Percentiles rank a stretch among this genome's conserved stretches.
Evolutionary conservation across 2,329 filamentous ascomycete genomes (phyloP).

Genomic region (Thielaviopsis populi): DNA sequence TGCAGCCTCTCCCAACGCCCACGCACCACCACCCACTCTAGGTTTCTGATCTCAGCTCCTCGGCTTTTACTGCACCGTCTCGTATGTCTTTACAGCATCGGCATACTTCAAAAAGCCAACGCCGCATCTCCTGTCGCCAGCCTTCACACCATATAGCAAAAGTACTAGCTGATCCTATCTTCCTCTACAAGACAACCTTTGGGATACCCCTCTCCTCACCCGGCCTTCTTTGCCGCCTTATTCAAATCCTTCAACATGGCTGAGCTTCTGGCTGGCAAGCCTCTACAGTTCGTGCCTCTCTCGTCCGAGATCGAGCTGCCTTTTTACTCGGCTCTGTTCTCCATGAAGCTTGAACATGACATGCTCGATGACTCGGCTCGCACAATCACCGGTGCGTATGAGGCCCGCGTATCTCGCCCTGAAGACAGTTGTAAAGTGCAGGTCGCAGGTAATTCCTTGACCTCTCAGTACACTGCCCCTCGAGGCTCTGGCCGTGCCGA

Average conservation of each 20-base stretch:
- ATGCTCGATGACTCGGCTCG: slow-evolving; percentile 90
- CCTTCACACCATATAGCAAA: too few relatives aligned
- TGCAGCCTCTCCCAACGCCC: background rate
- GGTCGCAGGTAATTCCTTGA: slow-evolving; percentile 73
- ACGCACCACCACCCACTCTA: too few relatives aligned
- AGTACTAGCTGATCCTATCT: too few relatives aligned
- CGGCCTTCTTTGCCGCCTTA: background rate
- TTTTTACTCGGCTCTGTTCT: slow-evolving; percentile 86
- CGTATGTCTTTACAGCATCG: too few relatives aligned
- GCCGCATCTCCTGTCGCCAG: too few relatives aligned
- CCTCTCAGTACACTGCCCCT: slow-evolving; percentile 42
- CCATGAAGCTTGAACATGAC: slow-evolving; percentile 90
- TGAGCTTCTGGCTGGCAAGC: slow-evolving; percentile 18
- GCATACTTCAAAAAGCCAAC: too few relatives aligned
- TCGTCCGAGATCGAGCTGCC: slow-evolving; percentile 87
- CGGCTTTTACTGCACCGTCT: too few relatives aligned
- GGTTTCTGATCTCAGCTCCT: too few relatives aligned
- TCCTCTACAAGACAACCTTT: too few relatives aligned
- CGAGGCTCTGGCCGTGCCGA: slow-evolving; percentile 65
- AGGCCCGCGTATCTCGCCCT: slow-evolving; percentile 59
- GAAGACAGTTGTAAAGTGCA: slow-evolving; percentile 78
- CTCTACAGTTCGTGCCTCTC: slow-evolving; percentile 67
- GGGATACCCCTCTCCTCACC: too few relatives aligned
- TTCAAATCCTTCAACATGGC: slow-evolving; percentile 7
- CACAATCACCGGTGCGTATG: slow-evolving; percentile 74